Base-by-base conservation (phyloP, 2,329 filamentous ascomycete genomes). In the Aspergillus aculeatinus region DNA sequence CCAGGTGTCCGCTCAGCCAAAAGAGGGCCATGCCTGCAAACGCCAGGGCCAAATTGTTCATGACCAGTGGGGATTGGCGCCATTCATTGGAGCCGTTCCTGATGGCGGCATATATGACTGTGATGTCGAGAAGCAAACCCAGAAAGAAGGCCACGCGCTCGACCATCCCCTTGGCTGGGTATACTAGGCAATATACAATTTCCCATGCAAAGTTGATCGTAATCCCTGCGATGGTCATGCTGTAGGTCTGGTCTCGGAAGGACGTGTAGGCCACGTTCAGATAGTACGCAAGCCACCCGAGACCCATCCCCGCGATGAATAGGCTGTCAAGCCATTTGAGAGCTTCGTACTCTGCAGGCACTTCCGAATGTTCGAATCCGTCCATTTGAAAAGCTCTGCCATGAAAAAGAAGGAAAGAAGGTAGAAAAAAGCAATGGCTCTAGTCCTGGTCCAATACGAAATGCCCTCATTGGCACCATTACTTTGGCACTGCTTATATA, bases 161-260 rank as follows among this genome's bases (percentile, higher is more conserved):
- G 14, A 49, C 10, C 16, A 35, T 2, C n/a, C 55, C 57, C 25
- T 57, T 60, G 42, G 63, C 60, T 4, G 62, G 63, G 56, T 67
- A 65, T 11, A 67, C 47, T 5, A 63, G 14, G n/a, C 42, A 44
- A 29, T 65, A 67, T 5, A 65, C 52, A 3, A 61, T n/a, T 21
- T 68, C 65, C 65, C 61, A 68, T 9, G 63, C 62, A 25, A 68
- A 51, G 25, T 67, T 65, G 50, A 56, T 57, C 51, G 63, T 63
- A 9, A 65, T 51, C 4, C 65, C 51, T 47, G 64, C 59, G 7
- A 66, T 63, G 12, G 61, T 56, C 60, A 67, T 58, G 31, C 59
- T 57, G 42, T 66, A 67, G 23, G 65, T 65, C 16, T 47, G 29
- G 12, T 64, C 57, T 48, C 56, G 59, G 25, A 64, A 58, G 5